Base-by-base conservation (phyloP, 495 filamentous ascomycete genomes). In the Cercophora newfieldiana region DNA sequence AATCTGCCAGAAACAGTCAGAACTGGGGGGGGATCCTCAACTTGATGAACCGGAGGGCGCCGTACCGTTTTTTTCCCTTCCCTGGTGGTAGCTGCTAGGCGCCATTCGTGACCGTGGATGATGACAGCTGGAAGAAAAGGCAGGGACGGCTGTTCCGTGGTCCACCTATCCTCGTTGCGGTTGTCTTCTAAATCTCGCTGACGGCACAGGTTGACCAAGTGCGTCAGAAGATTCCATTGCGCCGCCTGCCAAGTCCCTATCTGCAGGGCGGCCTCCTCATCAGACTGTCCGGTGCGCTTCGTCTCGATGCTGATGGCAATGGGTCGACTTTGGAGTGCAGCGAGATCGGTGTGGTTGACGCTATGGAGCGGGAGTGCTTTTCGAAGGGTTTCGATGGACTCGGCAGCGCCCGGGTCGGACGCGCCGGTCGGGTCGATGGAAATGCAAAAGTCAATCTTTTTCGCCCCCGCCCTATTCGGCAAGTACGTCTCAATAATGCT, bases 251-350 rank as follows among this genome's bases (percentile, higher is more conserved):
- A 56, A 24, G 25, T 24, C 25, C 53, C 53, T 56, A 56, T 56
- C 53, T 56, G 53, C 53, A 56, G 53, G 21, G 53, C 53, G 53
- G 53, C 53, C 21, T 28, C 53, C 25, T 56, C 21, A 28, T 56
- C 53, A 24, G 53, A 56, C 53, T 56, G 53, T 3, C 53, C 53
- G 21, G 53, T 56, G 21, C 53, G 53, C 53, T 56, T 56, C 21
- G 53, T 56, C 53, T 56, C 53, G 21, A 56, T 56, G 53, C 22
- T 56, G 53, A 56, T 28, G 21, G 25, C 53, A 56, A 56, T 56
- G 53, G 53, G 53, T 28, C 53, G 53, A 18, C 21, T 56, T 24
- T 24, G 25, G 21, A 56, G 53, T 16, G 53, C 53, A 24, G 53
- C 25, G 53, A 25, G 53, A 18, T 56, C 53, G 19, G 53, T 56